Conservation (phyloP, 2,329 filamentous ascomycete species). For the Raffaelea albimanens region DNA sequence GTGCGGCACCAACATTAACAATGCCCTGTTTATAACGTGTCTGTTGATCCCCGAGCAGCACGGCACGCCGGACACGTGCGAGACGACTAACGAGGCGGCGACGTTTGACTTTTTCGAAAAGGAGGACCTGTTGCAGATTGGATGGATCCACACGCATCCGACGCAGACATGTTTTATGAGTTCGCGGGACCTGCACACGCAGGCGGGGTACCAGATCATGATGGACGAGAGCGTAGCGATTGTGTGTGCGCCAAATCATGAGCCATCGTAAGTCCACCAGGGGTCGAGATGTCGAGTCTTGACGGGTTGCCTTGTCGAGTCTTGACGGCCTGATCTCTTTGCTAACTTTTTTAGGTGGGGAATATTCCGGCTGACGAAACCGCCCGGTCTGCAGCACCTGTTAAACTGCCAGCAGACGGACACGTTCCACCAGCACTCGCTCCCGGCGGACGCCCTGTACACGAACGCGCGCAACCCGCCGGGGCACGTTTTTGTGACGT, state of each 20-base stretch:
- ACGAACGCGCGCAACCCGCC: constrained; percentile 58
- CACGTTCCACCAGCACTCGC: constrained; percentile 69
- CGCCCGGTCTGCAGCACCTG: constrained; percentile 80
- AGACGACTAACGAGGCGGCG: constrained; percentile 77
- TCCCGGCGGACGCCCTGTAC: constrained; percentile 56
- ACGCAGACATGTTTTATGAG: constrained; percentile 98
- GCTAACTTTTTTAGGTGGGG: constrained; percentile 54
- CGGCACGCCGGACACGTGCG: constrained; percentile 86
- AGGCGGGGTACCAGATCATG: constrained; percentile 92
- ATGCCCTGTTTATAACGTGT: constrained; percentile 83
- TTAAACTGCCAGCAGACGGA: constrained; percentile 67
- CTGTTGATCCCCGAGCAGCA: constrained; percentile 87
- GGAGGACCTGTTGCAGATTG: constrained; percentile 75
- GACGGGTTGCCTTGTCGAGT: background rate
- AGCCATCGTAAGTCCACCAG: constrained; percentile 56
- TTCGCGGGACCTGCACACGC: constrained; percentile 85
- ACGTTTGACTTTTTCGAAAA: constrained; percentile 84
- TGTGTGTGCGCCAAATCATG: constrained; percentile 80
- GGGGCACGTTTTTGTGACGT: constrained; percentile 62
- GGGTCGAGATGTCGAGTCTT: too few relatives aligned
- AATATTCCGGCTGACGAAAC: constrained; percentile 87
- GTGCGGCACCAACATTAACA: constrained; percentile 82
- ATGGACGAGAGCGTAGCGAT: constrained; percentile 93
- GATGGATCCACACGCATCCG: constrained; percentile 98
- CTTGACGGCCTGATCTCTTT: background rate